A percentile compares a stretch with the other conserved stretches of the same genome.
These are phyloP conservation scores for Setaria viridis DNA, from an alignment of 202 grass and related monocot species.

Conservation along the genomic window DNA sequence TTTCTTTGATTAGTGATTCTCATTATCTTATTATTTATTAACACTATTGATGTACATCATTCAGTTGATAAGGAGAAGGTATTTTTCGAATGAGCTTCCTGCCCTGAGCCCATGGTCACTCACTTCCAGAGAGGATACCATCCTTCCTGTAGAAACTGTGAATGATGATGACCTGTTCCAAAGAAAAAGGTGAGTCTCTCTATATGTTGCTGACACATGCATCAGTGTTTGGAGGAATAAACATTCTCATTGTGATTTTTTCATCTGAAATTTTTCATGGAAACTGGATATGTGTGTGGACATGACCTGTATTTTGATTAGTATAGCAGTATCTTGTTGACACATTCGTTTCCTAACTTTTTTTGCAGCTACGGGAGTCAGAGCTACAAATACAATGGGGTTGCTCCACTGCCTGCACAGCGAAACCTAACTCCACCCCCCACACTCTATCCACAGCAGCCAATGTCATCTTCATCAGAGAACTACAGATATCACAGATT, in stretches of 20 bases:
- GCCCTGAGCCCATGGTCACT: conserved; percentile 68
- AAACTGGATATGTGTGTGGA: conserved; percentile 13
- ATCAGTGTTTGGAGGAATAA: neutral
- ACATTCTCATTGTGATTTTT: conserved; percentile 1
- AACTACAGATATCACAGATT: conserved; percentile 89
- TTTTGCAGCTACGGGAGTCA: conserved; percentile 60
- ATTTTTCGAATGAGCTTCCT: conserved; percentile 86
- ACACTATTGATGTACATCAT: conserved; percentile 48
- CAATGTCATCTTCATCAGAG: conserved; percentile 70
- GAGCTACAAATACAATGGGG: conserved; percentile 80
- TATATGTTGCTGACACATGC: conserved; percentile 13
- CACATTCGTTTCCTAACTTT: neutral
- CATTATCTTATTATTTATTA: conserved; percentile 33
- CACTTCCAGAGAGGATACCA: conserved; percentile 56
- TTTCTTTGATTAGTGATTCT: conserved; percentile 17
- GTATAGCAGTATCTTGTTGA: conserved; percentile 12
- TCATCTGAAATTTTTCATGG: neutral
- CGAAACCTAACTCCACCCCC: conserved; percentile 81
- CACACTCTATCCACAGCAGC: conserved; percentile 83
- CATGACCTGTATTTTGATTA: neutral
- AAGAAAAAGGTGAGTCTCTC: conserved; percentile 71
- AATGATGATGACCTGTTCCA: conserved; percentile 80
- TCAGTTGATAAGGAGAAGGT: conserved; percentile 97
- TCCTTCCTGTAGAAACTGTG: conserved; percentile 66
- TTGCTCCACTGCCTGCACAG: conserved; percentile 79